A percentile compares a stretch with the other conserved stretches of the same genome.
These are phyloP conservation scores for Naganishia vaughanmartiniae DNA, from an alignment of 768 basidiomycete genomes.

Conservation along the genomic window DNA sequence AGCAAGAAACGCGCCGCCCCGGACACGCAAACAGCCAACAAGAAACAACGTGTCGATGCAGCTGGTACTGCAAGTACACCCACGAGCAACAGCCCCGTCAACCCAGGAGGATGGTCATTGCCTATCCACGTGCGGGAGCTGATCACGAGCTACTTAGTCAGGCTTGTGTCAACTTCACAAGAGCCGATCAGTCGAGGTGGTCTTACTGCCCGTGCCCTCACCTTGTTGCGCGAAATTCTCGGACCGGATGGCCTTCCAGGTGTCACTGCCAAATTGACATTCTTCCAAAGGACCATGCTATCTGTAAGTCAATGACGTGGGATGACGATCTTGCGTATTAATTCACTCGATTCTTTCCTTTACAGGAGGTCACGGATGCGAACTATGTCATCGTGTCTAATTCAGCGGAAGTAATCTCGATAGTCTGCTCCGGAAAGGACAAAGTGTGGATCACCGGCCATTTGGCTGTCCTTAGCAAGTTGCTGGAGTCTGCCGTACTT, in stretches of 20 bases:
- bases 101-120: constrained; percentile 62
- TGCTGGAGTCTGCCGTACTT: constrained; percentile 80
- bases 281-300: constrained; percentile 79
- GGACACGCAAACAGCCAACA: constrained; percentile 2
- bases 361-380: constrained; percentile 70
- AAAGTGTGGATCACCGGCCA: constrained; percentile 77
- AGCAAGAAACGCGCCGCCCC: constrained; percentile 31
- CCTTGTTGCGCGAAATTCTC: constrained; percentile 69
- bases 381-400: constrained; percentile 69
- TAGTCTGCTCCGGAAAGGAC: constrained; percentile 76
- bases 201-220: constrained; percentile 53
- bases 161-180: constrained; percentile 67
- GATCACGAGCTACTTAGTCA: constrained; percentile 92
- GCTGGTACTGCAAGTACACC: constrained; percentile 49
- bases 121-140: constrained; percentile 79
- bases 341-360: neutral
- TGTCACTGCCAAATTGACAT: constrained; percentile 84
- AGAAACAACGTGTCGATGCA: constrained; percentile 48
- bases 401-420: constrained; percentile 81
- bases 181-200: constrained; percentile 52
- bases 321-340: constrained; percentile 8
- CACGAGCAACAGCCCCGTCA: constrained; percentile 39
- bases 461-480: constrained; percentile 68
- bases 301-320: constrained; percentile 58
- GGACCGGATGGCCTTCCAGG: constrained; percentile 83